Evolutionary conservation across 805 yeast species (phyloP), one percentile per base, ranked within the genome.

Genomic region (Starmerella bombicola): DNA sequence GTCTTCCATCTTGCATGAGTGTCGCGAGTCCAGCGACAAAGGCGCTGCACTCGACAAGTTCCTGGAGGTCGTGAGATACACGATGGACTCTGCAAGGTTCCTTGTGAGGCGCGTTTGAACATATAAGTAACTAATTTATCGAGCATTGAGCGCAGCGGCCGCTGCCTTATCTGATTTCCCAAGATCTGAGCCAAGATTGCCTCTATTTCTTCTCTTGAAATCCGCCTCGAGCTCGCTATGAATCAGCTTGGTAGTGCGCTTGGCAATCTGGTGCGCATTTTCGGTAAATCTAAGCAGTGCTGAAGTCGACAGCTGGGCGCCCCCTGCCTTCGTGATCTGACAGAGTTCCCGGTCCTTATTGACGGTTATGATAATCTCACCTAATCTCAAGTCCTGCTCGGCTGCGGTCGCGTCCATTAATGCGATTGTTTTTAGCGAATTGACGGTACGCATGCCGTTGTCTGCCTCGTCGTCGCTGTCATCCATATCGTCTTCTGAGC

Each of bases 341-440:
- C 94, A 86, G 6, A 91, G 66, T 54, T 91, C 98, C 50, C 88
- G 72, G 56, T 88, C 88, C 51, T 80, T 83, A 58, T 91, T 91
- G 42, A 86, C 62, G 0, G 98, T 84, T 24, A 91, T 74, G 1
- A 93, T 82, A 61, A 88, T 66, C 2, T 74, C 71, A 19, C 96
- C 94, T 34, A 76, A 78, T 45, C 88, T 68, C 17, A 84, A 60
- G 15, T 68, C 59, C 55, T 86, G 95, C 60, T 88, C 98, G 37
- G 74, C 70, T 35, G 74, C 62, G 13, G 76, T 74, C 1, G 95
- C 80, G 61, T 88, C 98, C 4, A 84, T 32, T 33, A 50, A 43
- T 34, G 53, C 46, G 28, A 48, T 35, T 13, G 23, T 35, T 8
- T 13, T 24, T 22, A 17, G 21, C 33, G 28, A 33, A 8, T 19